Evolutionary conservation across 1,139 yeast genomes (phyloP), one percentile per base, ranked within the genome.

Genomic region (Kluyveromyces sp.): DNA sequence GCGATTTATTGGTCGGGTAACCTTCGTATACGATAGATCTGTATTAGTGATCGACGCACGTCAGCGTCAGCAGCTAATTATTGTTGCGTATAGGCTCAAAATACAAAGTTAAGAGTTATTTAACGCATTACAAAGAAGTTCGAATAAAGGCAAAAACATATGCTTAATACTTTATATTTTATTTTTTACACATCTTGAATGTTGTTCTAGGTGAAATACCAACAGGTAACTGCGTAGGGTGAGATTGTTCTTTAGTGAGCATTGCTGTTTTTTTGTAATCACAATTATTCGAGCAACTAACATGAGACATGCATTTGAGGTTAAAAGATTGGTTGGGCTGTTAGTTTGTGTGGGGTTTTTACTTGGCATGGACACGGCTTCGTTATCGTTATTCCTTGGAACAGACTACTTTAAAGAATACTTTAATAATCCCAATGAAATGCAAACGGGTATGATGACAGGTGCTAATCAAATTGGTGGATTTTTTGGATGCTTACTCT

Each of bases 361-460:
- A 68, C 74, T 80, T 61, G 90, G 90, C 41, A 72, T 81, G 53
- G 90, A 83, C 65, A 78, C 81, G 37, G 78, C 86, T 0, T 80
- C 85, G 4, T 71, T 83, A 70, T 76, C 87, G 1, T 77, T 80
- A 1, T 81, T 82, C 55, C 62, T 80, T 37, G 76, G 79, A 36
- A 66, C 70, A 7, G 57, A 54, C 0, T 63, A 65, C 3, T 81
- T 81, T 57, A 60, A 66, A 39, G 51, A 55, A 1, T 72, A 63
- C 49, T 82, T 81, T 57, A 48, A 67, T 46, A 39, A 57, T 39
- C 83, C 85, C 1, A 58, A 65, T 7, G 57, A 71, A 0, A 41
- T 66, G 2, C 37, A 51, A 29, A 71, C 71, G 49, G 78, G 78
- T 0, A 37, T 70, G 1, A 59, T 73, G 41, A 70, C 71, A 5